A percentile compares a stretch with the other conserved stretches of the same genome.
Conservation (phyloP, 768 basidiomycete species). For the Podaxis sp. region DNA sequence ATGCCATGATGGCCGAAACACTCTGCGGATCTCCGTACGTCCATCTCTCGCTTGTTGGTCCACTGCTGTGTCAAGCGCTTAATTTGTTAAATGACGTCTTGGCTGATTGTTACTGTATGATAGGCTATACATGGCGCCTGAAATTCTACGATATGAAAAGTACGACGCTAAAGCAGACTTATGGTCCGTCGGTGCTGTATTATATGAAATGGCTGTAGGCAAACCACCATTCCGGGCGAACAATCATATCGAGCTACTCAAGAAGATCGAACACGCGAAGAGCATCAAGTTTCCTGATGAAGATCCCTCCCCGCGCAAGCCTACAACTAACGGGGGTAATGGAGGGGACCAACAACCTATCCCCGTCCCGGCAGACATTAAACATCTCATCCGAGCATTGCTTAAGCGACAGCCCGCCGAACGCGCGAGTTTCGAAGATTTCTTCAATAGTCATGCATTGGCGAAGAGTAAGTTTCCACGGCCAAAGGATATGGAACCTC, state of each 20-base stretch:
- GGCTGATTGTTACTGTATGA: constrained; percentile 1
- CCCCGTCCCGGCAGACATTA: constrained; percentile 76
- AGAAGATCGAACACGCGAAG: constrained; percentile 89
- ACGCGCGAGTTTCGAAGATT: constrained; percentile 87
- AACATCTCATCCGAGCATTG: constrained; percentile 80
- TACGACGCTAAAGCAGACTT: constrained; percentile 98
- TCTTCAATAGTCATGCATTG: constrained; percentile 80
- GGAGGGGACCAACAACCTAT: constrained; percentile 35
- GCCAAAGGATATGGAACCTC: constrained; percentile 37
- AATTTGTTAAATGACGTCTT: background rate
- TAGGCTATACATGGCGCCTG: constrained; percentile 98
- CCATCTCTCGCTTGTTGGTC: background rate
- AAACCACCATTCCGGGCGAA: constrained; percentile 92
- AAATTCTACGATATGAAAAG: constrained; percentile 94
- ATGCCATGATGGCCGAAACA: constrained; percentile 94
- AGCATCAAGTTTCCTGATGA: constrained; percentile 95
- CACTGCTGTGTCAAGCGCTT: background rate
- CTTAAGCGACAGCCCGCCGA: constrained; percentile 83
- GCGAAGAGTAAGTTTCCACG: constrained; percentile 77
- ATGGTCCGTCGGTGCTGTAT: constrained; percentile 96
- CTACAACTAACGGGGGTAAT: constrained; percentile 42
- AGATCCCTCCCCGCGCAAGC: constrained; percentile 46
- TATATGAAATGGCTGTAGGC: constrained; percentile 94
- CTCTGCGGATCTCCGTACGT: constrained; percentile 95
- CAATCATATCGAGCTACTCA: constrained; percentile 94